Base-by-base conservation (phyloP, 1,284 basidiomycete genomes). In the Vanrija pseudolonga region DNA sequence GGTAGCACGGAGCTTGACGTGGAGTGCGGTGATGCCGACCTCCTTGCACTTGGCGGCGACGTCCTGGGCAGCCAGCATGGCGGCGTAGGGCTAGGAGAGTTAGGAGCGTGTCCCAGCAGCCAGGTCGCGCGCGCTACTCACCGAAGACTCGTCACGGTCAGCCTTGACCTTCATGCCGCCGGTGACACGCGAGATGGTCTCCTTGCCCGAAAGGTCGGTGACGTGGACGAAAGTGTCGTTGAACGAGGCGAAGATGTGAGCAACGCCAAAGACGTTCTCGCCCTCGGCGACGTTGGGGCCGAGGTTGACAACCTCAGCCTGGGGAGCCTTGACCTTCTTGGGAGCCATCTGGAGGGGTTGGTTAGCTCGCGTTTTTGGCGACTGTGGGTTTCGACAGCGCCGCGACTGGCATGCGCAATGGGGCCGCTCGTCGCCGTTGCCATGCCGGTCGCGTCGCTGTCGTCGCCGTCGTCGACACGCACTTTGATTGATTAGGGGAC, bases 81-180 rank as follows among this genome's bases (percentile, higher is more conserved):
- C 96, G 62, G 95, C 96, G 81, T 98, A 98, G 23, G 95, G 75
- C 32, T 32, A 12, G 32, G 32, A 14, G 32, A 11, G 32, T 71
- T 74, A 47, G 12, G 36, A n/a, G 32, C 7, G n/a, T 32, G 9
- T 4, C 12, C 32, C n/a, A n/a, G n/a, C n/a, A n/a, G n/a, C n/a
- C n/a, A n/a, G n/a, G n/a, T 32, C 14, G 32, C 72, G 61, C 50
- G 72, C 71, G 8, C 8, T 3, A 32, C 32, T 32, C 32, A 32
- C 32, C 40, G 95, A 98, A 49, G 94, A 98, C 83, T 98, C 95
- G 82, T 98, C 95, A 81, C 96, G 90, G 80, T 98, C 95, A 40
- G 95, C 96, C 84, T 98, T 98, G 82, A 98, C 95, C 83, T 98
- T 98, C 96, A 98, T 98, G 64, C 95, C 95, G 88, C 93, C 94